Evolutionary conservation across 768 basidiomycete species (phyloP).

Genomic region (Asterophora parasitica): DNA sequence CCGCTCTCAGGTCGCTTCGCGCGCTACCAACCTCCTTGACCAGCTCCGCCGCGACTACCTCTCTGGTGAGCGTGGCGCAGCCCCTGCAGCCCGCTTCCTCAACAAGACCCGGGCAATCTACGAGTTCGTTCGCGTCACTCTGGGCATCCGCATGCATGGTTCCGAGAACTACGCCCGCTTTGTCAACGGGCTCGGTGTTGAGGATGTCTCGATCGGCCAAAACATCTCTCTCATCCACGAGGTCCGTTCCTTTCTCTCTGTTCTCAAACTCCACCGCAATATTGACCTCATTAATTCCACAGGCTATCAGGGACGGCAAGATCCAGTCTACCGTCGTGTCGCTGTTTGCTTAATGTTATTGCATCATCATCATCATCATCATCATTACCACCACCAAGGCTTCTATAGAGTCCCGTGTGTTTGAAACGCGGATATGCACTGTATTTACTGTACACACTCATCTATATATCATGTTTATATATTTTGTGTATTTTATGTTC

Average conservation of each 20-base stretch:
- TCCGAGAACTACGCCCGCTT: slow-evolving; percentile 56
- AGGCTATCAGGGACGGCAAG: slow-evolving; percentile 49
- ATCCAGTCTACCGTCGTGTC: slow-evolving; percentile 53
- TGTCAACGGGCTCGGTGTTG: slow-evolving; percentile 37
- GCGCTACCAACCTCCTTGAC: slow-evolving; percentile 41
- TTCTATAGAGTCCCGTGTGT: slow-evolving; percentile 4
- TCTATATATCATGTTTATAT: neutral
- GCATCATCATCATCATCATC: neutral
- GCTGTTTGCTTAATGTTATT: slow-evolving; percentile 34
- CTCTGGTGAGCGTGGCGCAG: slow-evolving; percentile 48
- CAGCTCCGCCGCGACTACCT: slow-evolving; percentile 51
- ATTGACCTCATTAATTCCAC: slow-evolving; percentile 10
- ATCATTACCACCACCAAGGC: neutral
- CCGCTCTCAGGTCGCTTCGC: slow-evolving; percentile 45
- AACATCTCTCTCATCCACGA: slow-evolving; percentile 75
- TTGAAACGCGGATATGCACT: neutral
- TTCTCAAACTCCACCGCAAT: neutral
- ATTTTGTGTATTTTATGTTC: too few relatives aligned
- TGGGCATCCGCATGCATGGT: slow-evolving; percentile 74
- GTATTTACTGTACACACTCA: neutral
- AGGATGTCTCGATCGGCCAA: slow-evolving; percentile 62
- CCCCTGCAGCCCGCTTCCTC: slow-evolving; percentile 63
- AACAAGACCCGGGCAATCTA: slow-evolving; percentile 63
- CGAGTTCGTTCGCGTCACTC: slow-evolving; percentile 58
- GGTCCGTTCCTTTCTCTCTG: slow-evolving; percentile 26